Conservation (phyloP, 202 grass and related monocot genomes). For the Hordeum pubiflorum region DNA sequence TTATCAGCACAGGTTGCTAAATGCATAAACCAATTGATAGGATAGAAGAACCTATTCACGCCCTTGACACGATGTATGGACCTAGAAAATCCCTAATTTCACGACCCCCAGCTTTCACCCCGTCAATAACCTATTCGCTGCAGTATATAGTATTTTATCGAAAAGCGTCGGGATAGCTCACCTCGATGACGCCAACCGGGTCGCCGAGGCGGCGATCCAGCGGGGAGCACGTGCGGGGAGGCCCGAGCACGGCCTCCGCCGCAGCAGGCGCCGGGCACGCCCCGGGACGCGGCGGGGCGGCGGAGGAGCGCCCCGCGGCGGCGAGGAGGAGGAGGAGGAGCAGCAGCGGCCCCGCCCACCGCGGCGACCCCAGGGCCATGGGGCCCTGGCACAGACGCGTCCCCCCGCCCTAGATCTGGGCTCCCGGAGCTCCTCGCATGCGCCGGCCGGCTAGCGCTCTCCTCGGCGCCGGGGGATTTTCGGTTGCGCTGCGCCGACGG, state of each 20-base stretch:
- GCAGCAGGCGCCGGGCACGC: conserved; percentile 15
- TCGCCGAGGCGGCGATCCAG: conserved; percentile 34
- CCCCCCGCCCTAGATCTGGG: conserved; percentile 29
- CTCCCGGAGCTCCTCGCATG: neutral
- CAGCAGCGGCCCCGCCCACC: conserved; percentile 22
- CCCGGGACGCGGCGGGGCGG: neutral
- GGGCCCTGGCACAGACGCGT: neutral
- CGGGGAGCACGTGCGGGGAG: conserved; percentile 15
- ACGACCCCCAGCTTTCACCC: neutral
- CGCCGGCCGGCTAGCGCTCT: conserved; percentile 9
- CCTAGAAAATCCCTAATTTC: neutral
- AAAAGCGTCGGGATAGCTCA: conserved; percentile 20
- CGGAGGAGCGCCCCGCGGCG: conserved; percentile 9
- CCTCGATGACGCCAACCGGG: conserved; percentile 51
- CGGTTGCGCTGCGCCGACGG: conserved; percentile 10
- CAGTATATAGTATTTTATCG: neutral
- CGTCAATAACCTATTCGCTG: neutral
- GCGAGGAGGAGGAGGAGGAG: conserved; percentile 22
- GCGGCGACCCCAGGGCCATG: conserved; percentile 32
- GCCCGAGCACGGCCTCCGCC: conserved; percentile 25
- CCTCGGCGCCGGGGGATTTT: conserved; percentile 30
- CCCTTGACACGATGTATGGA: neutral
- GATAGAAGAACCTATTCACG: neutral
- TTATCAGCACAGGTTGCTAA: neutral
- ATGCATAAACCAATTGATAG: conserved; percentile 2